A percentile compares a stretch with the other conserved stretches of the same genome.
phyloP scores from a whole-genome alignment of 768 basidiomycete genomes.

The Leccinum arenicola region DNA sequence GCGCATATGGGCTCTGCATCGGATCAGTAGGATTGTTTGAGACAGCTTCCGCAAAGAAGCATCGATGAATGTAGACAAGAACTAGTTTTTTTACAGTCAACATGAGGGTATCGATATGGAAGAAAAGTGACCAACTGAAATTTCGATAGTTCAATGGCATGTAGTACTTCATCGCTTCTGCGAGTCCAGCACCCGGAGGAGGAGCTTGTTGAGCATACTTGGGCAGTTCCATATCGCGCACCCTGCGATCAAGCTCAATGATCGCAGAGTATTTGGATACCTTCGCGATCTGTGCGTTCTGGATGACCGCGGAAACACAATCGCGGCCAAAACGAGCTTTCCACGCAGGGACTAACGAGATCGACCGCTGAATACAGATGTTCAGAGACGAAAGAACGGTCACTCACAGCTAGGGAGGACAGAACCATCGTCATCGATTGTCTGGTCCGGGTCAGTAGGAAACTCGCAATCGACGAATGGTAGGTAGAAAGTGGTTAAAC shows the following conservation, averaged over 20 bases:
- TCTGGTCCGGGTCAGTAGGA: conserved; percentile 58
- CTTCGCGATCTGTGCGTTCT: conserved; percentile 62
- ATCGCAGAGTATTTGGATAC: conserved; percentile 62
- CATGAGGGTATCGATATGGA: background rate
- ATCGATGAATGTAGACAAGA: conserved; percentile 71
- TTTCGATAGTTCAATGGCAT: conserved; percentile 76
- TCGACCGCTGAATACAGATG: background rate
- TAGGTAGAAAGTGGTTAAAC: conserved; percentile 64
- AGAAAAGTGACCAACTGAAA: conserved; percentile 45
- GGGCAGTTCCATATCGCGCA: conserved; percentile 67
- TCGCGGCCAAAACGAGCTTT: conserved; percentile 67
- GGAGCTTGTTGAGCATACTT: conserved; percentile 53
- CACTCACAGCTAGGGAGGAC: conserved; percentile 58
- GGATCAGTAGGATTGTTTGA: conserved; percentile 63
- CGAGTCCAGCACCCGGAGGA: conserved; percentile 48
- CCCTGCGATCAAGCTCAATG: conserved; percentile 60
- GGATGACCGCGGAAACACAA: conserved; percentile 65
- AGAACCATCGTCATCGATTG: conserved; percentile 56
- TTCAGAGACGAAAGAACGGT: background rate
- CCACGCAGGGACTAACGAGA: conserved; percentile 57
- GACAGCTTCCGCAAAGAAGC: conserved; percentile 74
- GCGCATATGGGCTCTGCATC: conserved; percentile 63
- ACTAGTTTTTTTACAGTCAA: conserved; percentile 35
- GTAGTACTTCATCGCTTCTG: conserved; percentile 67
- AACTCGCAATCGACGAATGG: conserved; percentile 74